These are phyloP conservation scores for Fonsecaea multimorphosa DNA, from an alignment of 2,329 filamentous ascomycete species.

Conservation along the genomic window DNA sequence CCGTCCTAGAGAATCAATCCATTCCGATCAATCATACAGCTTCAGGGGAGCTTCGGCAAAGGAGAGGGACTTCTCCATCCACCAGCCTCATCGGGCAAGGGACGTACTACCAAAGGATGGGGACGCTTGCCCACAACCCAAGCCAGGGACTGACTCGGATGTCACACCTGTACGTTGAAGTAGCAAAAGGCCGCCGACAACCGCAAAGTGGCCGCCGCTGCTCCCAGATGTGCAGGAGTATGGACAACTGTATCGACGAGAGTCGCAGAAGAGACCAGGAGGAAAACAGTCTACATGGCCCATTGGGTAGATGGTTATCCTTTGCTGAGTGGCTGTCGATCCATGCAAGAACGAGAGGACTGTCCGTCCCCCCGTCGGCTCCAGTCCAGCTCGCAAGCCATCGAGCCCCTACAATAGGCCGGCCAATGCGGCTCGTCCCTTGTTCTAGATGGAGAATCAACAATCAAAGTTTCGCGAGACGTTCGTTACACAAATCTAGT, in stretches of 20 bases:
- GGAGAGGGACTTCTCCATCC: conserved; percentile 28
- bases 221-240: neutral
- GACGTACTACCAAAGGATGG: neutral
- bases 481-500: neutral
- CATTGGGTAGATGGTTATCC: neutral
- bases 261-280: neutral
- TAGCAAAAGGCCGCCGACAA: neutral
- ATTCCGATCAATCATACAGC: neutral
- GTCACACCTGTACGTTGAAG: neutral
- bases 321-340: neutral
- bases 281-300: neutral
- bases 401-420: neutral
- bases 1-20: neutral
- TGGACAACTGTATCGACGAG: too few species aligned
- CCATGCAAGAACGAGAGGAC: neutral
- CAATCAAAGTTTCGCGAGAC: neutral
- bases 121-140: neutral
- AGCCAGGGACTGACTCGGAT: neutral
- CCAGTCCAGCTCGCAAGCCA: neutral
- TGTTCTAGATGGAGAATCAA: neutral
- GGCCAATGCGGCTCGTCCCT: conserved; percentile 5
- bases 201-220: neutral
- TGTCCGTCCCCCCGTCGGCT: neutral
- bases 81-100: conserved; percentile 25
- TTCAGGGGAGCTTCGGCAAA: neutral